These are phyloP conservation scores for Phialophora macrospora DNA, from an alignment of 2,329 filamentous ascomycete species.

Conservation along the genomic window DNA sequence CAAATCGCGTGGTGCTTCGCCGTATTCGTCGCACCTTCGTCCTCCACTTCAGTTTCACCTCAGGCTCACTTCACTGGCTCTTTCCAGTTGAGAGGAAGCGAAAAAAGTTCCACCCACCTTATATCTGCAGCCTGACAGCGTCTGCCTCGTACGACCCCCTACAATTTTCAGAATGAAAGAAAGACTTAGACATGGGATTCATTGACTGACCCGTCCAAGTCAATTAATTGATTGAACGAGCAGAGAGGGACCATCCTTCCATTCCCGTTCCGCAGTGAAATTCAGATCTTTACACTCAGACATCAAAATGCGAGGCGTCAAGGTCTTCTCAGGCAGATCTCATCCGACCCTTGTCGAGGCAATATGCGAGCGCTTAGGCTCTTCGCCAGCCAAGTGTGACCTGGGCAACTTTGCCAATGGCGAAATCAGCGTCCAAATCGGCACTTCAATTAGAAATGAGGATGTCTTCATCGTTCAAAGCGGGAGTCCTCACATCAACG, in stretches of 20 bases:
- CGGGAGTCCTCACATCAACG: constrained; percentile 93
- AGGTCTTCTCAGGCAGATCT: constrained; percentile 70
- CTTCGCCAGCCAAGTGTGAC: constrained; percentile 63
- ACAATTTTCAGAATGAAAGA: constrained; percentile 3
- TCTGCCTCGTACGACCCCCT: neutral
- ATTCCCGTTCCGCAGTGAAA: constrained; percentile 2
- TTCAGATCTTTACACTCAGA: neutral
- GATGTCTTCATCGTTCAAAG: constrained; percentile 99
- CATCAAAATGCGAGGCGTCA: constrained; percentile 65
- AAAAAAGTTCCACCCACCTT: constrained; percentile 14
- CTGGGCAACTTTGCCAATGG: constrained; percentile 72
- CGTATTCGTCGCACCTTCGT: neutral
- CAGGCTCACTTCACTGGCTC: neutral
- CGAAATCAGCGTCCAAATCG: constrained; percentile 71
- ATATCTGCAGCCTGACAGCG: constrained; percentile 3
- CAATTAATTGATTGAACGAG: neutral
- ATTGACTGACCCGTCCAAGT: neutral
- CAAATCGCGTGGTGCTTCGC: neutral
- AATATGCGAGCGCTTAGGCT: constrained; percentile 69
- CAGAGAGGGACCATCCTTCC: neutral
- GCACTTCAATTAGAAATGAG: constrained; percentile 82
- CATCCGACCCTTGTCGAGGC: constrained; percentile 67
- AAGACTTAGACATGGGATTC: neutral
- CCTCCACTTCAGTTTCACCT: neutral
- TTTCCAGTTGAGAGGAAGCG: neutral